These are phyloP conservation scores for Raphanus raphanistrum DNA, from an alignment of 345 rosid genomes.

Conservation along the genomic window DNA sequence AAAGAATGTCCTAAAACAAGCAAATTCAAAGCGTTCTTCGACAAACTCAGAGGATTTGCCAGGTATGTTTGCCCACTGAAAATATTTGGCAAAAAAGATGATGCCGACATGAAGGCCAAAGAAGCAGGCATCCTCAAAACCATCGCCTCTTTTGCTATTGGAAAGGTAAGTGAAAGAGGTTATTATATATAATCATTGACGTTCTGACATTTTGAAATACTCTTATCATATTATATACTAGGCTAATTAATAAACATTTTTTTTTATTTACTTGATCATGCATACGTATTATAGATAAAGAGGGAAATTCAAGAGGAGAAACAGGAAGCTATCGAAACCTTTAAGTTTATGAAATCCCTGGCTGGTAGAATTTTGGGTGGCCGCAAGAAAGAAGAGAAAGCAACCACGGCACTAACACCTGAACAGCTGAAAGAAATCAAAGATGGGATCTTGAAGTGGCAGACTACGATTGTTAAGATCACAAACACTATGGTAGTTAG, in stretches of 20 bases:
- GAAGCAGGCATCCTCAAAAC: conserved; percentile 25
- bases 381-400: neutral
- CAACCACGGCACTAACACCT: conserved; percentile 16
- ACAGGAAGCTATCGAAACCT: conserved; percentile 19
- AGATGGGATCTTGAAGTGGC: conserved; percentile 36
- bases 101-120: conserved; percentile 26
- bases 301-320: conserved; percentile 24
- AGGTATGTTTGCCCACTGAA: conserved; percentile 27
- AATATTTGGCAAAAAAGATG: neutral
- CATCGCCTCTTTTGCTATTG: conserved; percentile 32
- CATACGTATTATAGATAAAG: neutral
- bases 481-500: conserved; percentile 25
- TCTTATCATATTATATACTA: too few species aligned
- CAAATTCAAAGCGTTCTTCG: conserved; percentile 21
- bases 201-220: neutral
- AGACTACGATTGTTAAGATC: conserved; percentile 5
- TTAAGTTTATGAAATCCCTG: conserved; percentile 5
- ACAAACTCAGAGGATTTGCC: conserved; percentile 27
- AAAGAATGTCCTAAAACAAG: conserved; percentile 31
- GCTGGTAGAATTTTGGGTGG: conserved; percentile 16
- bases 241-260: neutral
- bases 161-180: conserved; percentile 14
- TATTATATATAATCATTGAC: neutral
- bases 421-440: conserved; percentile 34
- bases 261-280: neutral